phyloP scores from a whole-genome alignment of 2,329 filamentous ascomycete species.

The Diatrype stigma region DNA sequence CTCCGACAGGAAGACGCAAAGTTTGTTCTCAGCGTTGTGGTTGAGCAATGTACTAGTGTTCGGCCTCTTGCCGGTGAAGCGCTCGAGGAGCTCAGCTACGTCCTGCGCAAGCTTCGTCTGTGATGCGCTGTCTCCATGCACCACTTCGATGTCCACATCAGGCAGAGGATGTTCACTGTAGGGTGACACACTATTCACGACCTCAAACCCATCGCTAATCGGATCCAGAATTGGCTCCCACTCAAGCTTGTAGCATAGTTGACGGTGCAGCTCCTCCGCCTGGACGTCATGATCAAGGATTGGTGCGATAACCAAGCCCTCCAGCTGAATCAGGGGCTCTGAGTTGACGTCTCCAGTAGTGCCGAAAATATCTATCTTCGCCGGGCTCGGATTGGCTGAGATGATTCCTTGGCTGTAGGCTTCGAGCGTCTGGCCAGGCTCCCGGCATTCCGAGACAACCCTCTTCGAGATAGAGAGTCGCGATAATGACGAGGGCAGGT shows the following conservation, averaged over 20 bases:
- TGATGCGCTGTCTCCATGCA: conserved; percentile 30
- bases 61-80: conserved; percentile 30
- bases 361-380: conserved; percentile 34
- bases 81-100: conserved; percentile 29
- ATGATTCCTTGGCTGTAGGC: conserved; percentile 33
- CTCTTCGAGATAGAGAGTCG: conserved; percentile 32
- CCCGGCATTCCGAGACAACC: conserved; percentile 20
- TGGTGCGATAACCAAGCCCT: conserved; percentile 35
- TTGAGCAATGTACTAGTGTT: conserved; percentile 25
- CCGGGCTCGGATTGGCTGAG: conserved; percentile 26
- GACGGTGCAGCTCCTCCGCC: conserved; percentile 29
- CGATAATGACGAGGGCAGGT: conserved; percentile 39
- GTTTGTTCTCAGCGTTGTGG: conserved; percentile 29
- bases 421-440: conserved; percentile 27
- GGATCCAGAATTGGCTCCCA: conserved; percentile 38
- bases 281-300: conserved; percentile 32
- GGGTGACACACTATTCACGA: conserved; percentile 5
- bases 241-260: conserved; percentile 43
- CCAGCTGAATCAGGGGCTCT: conserved; percentile 32
- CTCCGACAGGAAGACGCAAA: conserved; percentile 40
- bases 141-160: conserved; percentile 33
- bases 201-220: conserved; percentile 12
- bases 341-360: conserved; percentile 20
- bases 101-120: conserved; percentile 29
- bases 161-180: conserved; percentile 7